phyloP scores from a whole-genome alignment of 805 yeast genomes.

The Kodamaea jinghongensis region DNA sequence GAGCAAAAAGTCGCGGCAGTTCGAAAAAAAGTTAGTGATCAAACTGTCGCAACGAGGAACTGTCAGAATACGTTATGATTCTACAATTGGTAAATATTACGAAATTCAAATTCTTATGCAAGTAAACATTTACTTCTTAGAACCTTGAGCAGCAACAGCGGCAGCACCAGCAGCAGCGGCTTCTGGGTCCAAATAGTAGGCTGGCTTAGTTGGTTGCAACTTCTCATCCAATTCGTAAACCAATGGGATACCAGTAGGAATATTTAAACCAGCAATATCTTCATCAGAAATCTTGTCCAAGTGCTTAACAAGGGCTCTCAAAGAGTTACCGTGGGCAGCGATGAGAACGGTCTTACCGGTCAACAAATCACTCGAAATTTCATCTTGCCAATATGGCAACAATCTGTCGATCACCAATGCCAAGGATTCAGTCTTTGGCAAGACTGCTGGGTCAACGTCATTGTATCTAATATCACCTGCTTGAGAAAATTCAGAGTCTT shows the following conservation, averaged over 20 bases:
- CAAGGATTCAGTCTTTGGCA: slow-evolving; percentile 94
- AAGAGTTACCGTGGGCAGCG: slow-evolving; percentile 98
- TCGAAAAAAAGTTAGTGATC: no score
- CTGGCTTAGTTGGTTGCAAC: slow-evolving; percentile 86
- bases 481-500: slow-evolving; percentile 79
- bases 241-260: slow-evolving; percentile 98
- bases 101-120: no score
- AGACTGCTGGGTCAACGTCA: slow-evolving; percentile 76
- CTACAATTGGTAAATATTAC: no score
- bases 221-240: slow-evolving; percentile 89
- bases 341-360: slow-evolving; percentile 86
- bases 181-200: slow-evolving; percentile 97
- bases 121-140: slow-evolving; percentile 30
- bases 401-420: slow-evolving; percentile 93
- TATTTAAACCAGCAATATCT: slow-evolving; percentile 91
- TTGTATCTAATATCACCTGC: slow-evolving; percentile 80
- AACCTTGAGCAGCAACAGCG: slow-evolving; percentile 96
- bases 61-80: no score
- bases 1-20: neutral
- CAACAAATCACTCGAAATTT: slow-evolving; percentile 78
- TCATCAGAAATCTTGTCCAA: slow-evolving; percentile 90
- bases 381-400: slow-evolving; percentile 96
- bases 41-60: no score
- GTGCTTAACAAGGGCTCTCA: slow-evolving; percentile 94
- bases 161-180: slow-evolving; percentile 99